Evolutionary conservation across 768 basidiomycete genomes (phyloP), one percentile per base, ranked within the genome.

Genomic region (Boletus subcaerulescens): DNA sequence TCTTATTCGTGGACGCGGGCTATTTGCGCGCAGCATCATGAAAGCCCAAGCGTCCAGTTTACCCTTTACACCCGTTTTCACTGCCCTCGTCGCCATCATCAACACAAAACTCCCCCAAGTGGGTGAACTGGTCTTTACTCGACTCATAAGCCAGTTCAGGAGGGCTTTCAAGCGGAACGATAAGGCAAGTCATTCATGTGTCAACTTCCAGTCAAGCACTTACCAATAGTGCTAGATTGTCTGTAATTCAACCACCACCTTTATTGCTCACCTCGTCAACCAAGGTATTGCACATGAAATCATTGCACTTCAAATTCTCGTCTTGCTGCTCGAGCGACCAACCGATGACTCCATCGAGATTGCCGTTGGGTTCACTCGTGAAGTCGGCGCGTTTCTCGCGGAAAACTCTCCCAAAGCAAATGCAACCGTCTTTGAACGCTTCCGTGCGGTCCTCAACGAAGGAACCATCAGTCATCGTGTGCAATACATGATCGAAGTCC

Each of bases 291-390:
- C 94, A 2, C 89, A 95, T 63, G 95, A 98, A 70, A 83, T 98
- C 55, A 85, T 98, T 55, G 92, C 93, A 3, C 86, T 99, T 20
- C 88, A 98, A 74, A 94, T 98, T 59, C 87, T 99, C 44, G 84
- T 98, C 45, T 83, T 98, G n/a, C 83, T 98, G 17, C 86, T 98
- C 33, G 94, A 98, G 66, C 85, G 90, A 3, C 95, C 97, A 0
- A 98, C 97, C 0, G 94, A 98, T 63, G 97, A 98, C 74, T 92
- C 92, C 2, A 96, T 99, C 62, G 97, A 99, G 75, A 97, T 99
- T 61, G 95, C 96, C 4, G 95, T 98, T 41, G 92, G 93, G 8
- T 93, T 98, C 73, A 96, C 91, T 76, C 89, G 94, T 20, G 97
- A 99, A 78, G 94, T 96, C 40, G 97, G 97, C 45, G 89, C 95